Percentiles rank a stretch among this genome's conserved stretches.
These are phyloP conservation scores for Amanita brunnescens DNA, from an alignment of 768 basidiomycete genomes.

Conservation along the genomic window DNA sequence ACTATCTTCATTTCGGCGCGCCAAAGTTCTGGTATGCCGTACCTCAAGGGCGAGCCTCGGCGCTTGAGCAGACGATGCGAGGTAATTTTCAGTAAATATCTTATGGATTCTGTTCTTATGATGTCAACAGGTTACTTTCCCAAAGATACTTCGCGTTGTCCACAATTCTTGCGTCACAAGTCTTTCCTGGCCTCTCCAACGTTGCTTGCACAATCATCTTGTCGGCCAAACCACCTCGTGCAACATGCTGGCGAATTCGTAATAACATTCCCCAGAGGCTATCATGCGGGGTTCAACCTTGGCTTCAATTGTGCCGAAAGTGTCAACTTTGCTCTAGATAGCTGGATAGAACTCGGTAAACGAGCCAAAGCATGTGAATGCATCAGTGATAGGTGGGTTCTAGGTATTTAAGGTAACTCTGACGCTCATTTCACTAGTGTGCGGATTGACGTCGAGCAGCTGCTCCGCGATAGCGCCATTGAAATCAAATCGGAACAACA, in stretches of 20 bases:
- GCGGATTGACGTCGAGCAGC: conserved; percentile 85
- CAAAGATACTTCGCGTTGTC: conserved; percentile 73
- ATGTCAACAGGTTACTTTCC: conserved; percentile 71
- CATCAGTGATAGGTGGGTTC: conserved; percentile 58
- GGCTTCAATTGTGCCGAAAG: conserved; percentile 96
- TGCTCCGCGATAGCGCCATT: conserved; percentile 57
- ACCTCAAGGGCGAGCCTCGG: conserved; percentile 74
- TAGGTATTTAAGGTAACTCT: not conserved
- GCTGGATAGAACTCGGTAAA: conserved; percentile 86
- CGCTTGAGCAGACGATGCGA: conserved; percentile 86
- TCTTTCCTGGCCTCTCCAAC: conserved; percentile 89
- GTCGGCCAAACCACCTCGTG: conserved; percentile 77
- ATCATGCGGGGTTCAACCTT: conserved; percentile 95
- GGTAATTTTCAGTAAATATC: conserved; percentile 33
- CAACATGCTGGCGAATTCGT: conserved; percentile 96
- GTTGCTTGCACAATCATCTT: conserved; percentile 69
- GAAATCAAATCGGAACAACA: conserved; percentile 26
- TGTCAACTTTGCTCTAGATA: conserved; percentile 93
- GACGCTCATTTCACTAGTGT: conserved; percentile 44
- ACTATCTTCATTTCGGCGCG: conserved; percentile 97
- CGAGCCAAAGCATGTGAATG: conserved; percentile 72
- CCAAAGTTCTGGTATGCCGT: conserved; percentile 97
- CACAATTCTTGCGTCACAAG: conserved; percentile 95
- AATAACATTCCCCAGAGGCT: conserved; percentile 90
- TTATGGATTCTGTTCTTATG: conserved; percentile 5